Conservation (phyloP, 805 yeast species). For the Candida cerambycidarum region DNA sequence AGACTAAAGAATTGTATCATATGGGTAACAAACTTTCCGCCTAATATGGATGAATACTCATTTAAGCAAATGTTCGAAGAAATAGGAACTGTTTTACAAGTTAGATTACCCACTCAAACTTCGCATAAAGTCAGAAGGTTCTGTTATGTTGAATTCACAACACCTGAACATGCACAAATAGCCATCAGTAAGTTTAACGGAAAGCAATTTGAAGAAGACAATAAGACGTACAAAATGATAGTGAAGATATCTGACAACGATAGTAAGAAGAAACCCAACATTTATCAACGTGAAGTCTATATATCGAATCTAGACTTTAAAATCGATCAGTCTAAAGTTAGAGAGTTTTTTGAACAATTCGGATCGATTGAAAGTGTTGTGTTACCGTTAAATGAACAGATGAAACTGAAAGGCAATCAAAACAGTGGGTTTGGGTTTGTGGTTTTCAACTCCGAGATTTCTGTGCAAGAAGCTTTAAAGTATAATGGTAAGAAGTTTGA, state of each 20-base stretch:
- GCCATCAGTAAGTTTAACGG: slow-evolving; percentile 48
- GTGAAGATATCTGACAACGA: slow-evolving; percentile 66
- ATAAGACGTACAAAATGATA: slow-evolving; percentile 37
- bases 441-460: slow-evolving; percentile 41
- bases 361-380: slow-evolving; percentile 56
- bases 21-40: slow-evolving; percentile 77
- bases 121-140: slow-evolving; percentile 52
- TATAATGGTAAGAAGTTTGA: slow-evolving; percentile 42
- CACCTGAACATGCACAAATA: slow-evolving; percentile 40
- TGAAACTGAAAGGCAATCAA: slow-evolving; percentile 27
- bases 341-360: slow-evolving; percentile 42
- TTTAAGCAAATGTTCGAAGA: slow-evolving; percentile 41
- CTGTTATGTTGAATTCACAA: slow-evolving; percentile 64
- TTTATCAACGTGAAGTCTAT: slow-evolving; percentile 14
- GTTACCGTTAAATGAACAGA: slow-evolving; percentile 44
- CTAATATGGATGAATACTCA: slow-evolving; percentile 41
- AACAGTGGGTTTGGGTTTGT: slow-evolving; percentile 72
- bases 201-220: slow-evolving; percentile 25
- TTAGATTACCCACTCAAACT: slow-evolving; percentile 60
- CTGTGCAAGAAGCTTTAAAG: slow-evolving; percentile 48
- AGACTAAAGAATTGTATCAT: slow-evolving; percentile 51
- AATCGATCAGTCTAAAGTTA: slow-evolving; percentile 39
- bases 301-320: slow-evolving; percentile 46
- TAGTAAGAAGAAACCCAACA: slow-evolving; percentile 17
- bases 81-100: slow-evolving; percentile 43